A percentile compares a stretch with the other conserved stretches of the same genome.
Evolutionary conservation across 2,329 filamentous ascomycete species (phyloP).

Genomic region (Daldinia eschscholtzii): DNA sequence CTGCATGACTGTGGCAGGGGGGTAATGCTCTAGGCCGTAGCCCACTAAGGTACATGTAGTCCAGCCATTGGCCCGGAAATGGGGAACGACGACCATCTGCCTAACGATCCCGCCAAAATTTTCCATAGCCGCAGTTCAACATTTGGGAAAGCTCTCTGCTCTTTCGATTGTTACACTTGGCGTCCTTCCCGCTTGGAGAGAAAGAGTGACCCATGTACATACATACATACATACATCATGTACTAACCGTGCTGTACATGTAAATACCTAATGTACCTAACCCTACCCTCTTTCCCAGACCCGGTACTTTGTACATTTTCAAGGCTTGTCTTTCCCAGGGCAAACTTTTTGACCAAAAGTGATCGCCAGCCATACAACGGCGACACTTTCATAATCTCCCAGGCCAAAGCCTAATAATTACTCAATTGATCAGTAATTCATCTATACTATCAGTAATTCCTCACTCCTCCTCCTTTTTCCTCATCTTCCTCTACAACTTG

Average conservation of each 20-base stretch:
- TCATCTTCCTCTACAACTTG: constrained; percentile 6
- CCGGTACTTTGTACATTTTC: constrained; percentile 28
- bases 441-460: constrained; percentile 23
- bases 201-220: constrained; percentile 13
- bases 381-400: constrained; percentile 28
- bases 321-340: constrained; percentile 13
- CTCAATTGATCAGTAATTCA: constrained; percentile 27
- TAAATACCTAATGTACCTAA: constrained; percentile 14
- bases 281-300: constrained; percentile 11
- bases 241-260: background rate
- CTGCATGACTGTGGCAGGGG: constrained; percentile 28
- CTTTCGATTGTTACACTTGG: constrained; percentile 28
- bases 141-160: constrained; percentile 52
- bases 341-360: constrained; percentile 30
- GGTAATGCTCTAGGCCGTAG: constrained; percentile 14
- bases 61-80: constrained; percentile 40
- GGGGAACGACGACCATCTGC: constrained; percentile 28
- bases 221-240: background rate
- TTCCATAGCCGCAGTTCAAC: constrained; percentile 50
- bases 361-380: constrained; percentile 35
- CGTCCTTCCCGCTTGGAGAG: constrained; percentile 16
- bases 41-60: constrained; percentile 8
- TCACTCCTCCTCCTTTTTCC: constrained; percentile 7
- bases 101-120: constrained; percentile 41
- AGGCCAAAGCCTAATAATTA: constrained; percentile 25